Percentiles rank a stretch among this genome's conserved stretches.
Conservation (phyloP, 2,329 filamentous ascomycete genomes). For the Lomentospora prolificans region DNA sequence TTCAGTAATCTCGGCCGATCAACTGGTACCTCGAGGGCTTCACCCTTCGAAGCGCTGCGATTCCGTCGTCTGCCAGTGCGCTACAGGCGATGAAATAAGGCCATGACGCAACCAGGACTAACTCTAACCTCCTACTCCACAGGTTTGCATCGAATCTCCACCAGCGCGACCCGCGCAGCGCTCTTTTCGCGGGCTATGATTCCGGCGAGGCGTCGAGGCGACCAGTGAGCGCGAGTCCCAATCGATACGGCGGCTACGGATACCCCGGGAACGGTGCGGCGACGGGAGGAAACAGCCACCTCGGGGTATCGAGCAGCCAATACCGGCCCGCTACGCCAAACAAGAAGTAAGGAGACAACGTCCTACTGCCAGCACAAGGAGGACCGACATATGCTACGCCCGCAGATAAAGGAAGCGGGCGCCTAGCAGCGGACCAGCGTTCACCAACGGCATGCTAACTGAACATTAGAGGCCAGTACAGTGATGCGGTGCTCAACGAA, state of each 20-base stretch:
- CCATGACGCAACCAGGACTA: background rate
- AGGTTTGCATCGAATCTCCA: slow-evolving; percentile 65
- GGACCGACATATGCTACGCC: background rate
- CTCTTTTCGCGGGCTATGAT: slow-evolving; percentile 67
- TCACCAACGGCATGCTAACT: background rate
- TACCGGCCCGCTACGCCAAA: slow-evolving; percentile 65
- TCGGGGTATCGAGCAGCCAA: slow-evolving; percentile 19
- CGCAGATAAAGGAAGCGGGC: background rate
- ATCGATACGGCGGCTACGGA: slow-evolving; percentile 39
- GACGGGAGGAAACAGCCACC: slow-evolving; percentile 6
- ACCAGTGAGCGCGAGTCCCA: slow-evolving; percentile 35
- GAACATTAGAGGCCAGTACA: slow-evolving; percentile 69
- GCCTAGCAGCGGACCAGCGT: background rate
- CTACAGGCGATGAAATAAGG: background rate
- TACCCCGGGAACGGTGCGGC: slow-evolving; percentile 13
- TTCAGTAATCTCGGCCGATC: background rate
- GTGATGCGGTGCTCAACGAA: slow-evolving; percentile 81
- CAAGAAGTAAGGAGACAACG: slow-evolving; percentile 38
- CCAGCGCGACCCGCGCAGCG: slow-evolving; percentile 62
- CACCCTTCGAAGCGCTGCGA: no score
- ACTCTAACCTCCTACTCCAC: background rate
- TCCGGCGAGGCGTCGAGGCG: slow-evolving; percentile 31
- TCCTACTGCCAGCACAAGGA: background rate
- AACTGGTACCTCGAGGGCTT: background rate
- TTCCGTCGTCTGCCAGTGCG: no score